Evolutionary conservation across 176 grass and related monocot genomes (phyloP).

Genomic region (Ampelocalamus luodianensis): DNA sequence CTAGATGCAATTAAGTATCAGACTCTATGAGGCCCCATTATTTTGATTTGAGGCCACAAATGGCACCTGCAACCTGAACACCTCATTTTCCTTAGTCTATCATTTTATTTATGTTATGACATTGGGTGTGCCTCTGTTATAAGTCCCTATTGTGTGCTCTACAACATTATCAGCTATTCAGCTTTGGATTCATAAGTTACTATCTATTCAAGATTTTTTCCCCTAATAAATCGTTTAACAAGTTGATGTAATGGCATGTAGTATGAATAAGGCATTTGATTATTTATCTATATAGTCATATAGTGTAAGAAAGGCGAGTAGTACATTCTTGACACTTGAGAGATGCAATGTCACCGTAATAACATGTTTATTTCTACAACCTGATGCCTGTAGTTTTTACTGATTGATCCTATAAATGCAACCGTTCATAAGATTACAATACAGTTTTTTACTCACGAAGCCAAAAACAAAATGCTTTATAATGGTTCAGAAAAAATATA

Average conservation of each 20-base stretch:
- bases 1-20: not conserved
- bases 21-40: not conserved
- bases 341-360: not conserved
- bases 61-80: not conserved
- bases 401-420: not conserved
- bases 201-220: not conserved
- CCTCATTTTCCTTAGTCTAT: not conserved
- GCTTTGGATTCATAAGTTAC: not conserved
- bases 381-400: not conserved
- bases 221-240: not conserved
- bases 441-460: not conserved
- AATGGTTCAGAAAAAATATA: not conserved
- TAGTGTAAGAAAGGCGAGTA: not conserved
- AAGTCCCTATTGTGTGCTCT: not conserved
- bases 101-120: not conserved
- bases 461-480: not conserved
- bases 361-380: constrained; percentile 22
- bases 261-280: not conserved
- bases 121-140: not conserved
- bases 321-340: not conserved
- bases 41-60: not conserved
- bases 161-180: not conserved
- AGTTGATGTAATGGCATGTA: not conserved
- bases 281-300: not conserved
- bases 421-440: not conserved